Percentiles rank a stretch among this genome's conserved stretches.
Conservation (phyloP, 345 rosid genomes). For the Syzygium grande region DNA sequence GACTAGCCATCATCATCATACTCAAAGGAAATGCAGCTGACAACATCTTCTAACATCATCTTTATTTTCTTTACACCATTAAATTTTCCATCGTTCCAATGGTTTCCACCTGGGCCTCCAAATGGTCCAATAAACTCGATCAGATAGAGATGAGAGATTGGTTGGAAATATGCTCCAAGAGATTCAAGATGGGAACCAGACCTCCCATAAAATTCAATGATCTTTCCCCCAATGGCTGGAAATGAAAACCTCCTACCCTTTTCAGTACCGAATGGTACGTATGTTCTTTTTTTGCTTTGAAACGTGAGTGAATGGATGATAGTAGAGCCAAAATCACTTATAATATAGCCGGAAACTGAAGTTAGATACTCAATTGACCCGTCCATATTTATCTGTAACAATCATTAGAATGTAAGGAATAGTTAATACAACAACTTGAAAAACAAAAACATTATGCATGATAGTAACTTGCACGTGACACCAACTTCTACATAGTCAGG, state of each 20-base stretch:
- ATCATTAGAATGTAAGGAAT: too few relatives aligned
- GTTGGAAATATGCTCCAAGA: not conserved
- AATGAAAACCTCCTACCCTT: not conserved
- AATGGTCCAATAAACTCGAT: not conserved
- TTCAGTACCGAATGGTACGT: not conserved
- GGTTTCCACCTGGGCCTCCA: not conserved
- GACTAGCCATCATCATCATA: not conserved
- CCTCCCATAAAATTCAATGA: not conserved
- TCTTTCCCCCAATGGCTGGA: not conserved
- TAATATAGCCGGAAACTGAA: not conserved
- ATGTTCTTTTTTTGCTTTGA: not conserved
- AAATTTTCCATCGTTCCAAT: not conserved
- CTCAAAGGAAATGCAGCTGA: not conserved
- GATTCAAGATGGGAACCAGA: not conserved
- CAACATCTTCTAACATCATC: accelerated
- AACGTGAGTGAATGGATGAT: not conserved
- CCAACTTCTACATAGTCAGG: too few relatives aligned
- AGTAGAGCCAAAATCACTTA: not conserved
- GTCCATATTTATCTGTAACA: not conserved
- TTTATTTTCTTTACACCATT: not conserved
- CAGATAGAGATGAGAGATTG: not conserved
- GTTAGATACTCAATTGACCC: not conserved
- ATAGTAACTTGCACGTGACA: not conserved
- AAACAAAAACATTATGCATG: not conserved
- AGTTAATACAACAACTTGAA: too few relatives aligned